phyloP scores from a whole-genome alignment of 305 asterid species.

The Fraxinus xanthoxyloides region DNA sequence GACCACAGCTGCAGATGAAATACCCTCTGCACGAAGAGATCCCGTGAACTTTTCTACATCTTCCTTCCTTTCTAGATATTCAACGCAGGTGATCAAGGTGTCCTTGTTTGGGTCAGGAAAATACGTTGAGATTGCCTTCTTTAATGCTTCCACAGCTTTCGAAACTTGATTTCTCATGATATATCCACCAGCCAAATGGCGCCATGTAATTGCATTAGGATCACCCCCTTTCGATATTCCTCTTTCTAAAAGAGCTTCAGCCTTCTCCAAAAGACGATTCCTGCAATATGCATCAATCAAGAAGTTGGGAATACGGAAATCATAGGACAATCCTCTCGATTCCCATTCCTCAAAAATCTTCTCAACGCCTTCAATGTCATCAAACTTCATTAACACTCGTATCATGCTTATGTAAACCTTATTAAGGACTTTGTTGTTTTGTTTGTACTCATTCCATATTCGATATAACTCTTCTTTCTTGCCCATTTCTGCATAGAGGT shows the following conservation, averaged over 20 bases:
- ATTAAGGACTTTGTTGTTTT: slow-evolving; percentile 32
- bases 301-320: slow-evolving; percentile 58
- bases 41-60: slow-evolving; percentile 36
- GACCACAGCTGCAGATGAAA: slow-evolving; percentile 18
- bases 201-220: slow-evolving; percentile 50
- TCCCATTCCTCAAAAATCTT: slow-evolving; percentile 67
- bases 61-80: slow-evolving; percentile 40
- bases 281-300: slow-evolving; percentile 53
- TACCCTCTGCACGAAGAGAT: slow-evolving; percentile 20
- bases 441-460: slow-evolving; percentile 45
- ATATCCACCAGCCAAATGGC: slow-evolving; percentile 58
- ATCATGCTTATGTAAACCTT: slow-evolving; percentile 60
- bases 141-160: slow-evolving; percentile 50
- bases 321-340: slow-evolving; percentile 35
- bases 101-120: slow-evolving; percentile 35
- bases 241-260: slow-evolving; percentile 44
- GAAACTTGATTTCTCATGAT: slow-evolving; percentile 29
- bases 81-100: slow-evolving; percentile 42
- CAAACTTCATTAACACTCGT: slow-evolving; percentile 45
- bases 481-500: slow-evolving; percentile 52
- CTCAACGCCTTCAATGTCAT: slow-evolving; percentile 52
- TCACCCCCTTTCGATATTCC: slow-evolving; percentile 52
- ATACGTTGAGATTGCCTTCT: slow-evolving; percentile 50
- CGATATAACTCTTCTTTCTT: slow-evolving; percentile 46
- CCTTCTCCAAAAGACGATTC: slow-evolving; percentile 49